A percentile compares a stretch with the other conserved stretches of the same genome.
Conservation (phyloP, 2,329 filamentous ascomycete genomes). For the Apiospora pterosperma region DNA sequence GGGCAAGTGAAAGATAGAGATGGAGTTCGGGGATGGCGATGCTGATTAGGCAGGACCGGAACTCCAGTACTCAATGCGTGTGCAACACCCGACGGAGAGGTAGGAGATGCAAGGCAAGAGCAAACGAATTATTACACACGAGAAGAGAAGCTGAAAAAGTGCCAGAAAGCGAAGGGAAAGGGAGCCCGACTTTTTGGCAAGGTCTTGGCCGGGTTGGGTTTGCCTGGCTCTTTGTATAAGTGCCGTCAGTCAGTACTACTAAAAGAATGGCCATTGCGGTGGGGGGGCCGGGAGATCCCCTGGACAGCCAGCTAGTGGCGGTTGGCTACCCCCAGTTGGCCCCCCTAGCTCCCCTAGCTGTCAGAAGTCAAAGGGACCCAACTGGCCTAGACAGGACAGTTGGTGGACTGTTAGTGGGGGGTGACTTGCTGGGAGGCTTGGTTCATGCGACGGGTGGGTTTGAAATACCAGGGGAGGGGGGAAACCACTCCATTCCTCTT, state of each 20-base stretch:
- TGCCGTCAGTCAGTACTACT: background rate
- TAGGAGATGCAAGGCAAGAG: background rate
- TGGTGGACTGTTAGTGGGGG: background rate
- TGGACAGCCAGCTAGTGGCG: background rate
- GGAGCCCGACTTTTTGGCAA: background rate
- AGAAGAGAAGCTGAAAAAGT: background rate
- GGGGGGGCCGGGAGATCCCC: background rate
- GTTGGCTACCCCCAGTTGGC: background rate
- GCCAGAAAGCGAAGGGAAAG: background rate
- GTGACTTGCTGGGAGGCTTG: background rate
- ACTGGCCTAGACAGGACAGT: background rate
- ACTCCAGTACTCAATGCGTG: background rate
- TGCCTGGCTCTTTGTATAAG: background rate
- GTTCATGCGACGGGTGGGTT: conserved; percentile 1
- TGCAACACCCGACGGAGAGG: conserved; percentile 1
- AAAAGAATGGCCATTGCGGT: background rate
- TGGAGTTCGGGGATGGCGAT: background rate
- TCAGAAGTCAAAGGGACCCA: conserved; percentile 1
- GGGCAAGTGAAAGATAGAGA: background rate
- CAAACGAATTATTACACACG: background rate
- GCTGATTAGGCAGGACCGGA: conserved; percentile 4
- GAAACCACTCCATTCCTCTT: background rate
- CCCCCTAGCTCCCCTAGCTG: background rate
- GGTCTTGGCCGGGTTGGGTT: background rate
- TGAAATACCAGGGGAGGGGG: background rate